A percentile compares a stretch with the other conserved stretches of the same genome.
phyloP scores from a whole-genome alignment of 495 filamentous ascomycete species.

The Talaromyces thailandensis region DNA sequence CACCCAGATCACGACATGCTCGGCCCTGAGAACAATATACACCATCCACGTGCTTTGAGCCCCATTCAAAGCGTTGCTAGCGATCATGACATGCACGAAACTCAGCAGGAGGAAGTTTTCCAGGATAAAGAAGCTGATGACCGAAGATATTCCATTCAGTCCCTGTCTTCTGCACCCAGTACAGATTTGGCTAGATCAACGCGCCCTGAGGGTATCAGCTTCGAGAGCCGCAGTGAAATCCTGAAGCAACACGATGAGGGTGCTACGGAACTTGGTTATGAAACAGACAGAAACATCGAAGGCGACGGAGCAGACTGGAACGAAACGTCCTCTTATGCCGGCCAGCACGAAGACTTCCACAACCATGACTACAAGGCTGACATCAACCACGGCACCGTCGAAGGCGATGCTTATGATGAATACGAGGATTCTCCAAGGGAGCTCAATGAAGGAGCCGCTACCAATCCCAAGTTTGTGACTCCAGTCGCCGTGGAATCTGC shows the following conservation, averaged over 20 bases:
- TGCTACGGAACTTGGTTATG: conserved; percentile 31
- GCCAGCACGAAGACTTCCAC: conserved; percentile 26
- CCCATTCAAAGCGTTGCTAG: conserved; percentile 86
- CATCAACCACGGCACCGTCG: conserved; percentile 23
- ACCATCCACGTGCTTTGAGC: conserved; percentile 57
- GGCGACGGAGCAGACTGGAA: conserved; percentile 34
- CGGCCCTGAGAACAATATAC: conserved; percentile 41
- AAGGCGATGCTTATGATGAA: conserved; percentile 39
- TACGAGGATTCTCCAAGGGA: conserved; percentile 47
- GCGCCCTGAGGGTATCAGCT: conserved; percentile 41
- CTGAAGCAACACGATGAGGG: conserved; percentile 27
- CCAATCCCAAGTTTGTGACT: conserved; percentile 66
- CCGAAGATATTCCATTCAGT: conserved; percentile 39
- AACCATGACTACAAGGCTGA: conserved; percentile 37
- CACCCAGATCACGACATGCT: conserved; percentile 24
- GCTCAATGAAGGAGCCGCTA: conserved; percentile 51
- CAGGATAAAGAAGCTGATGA: conserved; percentile 23
- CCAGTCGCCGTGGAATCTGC: conserved; percentile 73
- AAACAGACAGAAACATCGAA: conserved; percentile 12
- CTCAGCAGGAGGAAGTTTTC: conserved; percentile 13
- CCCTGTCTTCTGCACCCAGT: conserved; percentile 45
- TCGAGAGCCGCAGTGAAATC: conserved; percentile 37
- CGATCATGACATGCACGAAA: conserved; percentile 25
- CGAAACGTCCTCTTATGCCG: conserved; percentile 25
- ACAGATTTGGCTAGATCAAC: conserved; percentile 43